Percentiles rank a stretch among this genome's conserved stretches.
Conservation (phyloP, 2,329 filamentous ascomycete species). For the Sporothrix dimorphospora region DNA sequence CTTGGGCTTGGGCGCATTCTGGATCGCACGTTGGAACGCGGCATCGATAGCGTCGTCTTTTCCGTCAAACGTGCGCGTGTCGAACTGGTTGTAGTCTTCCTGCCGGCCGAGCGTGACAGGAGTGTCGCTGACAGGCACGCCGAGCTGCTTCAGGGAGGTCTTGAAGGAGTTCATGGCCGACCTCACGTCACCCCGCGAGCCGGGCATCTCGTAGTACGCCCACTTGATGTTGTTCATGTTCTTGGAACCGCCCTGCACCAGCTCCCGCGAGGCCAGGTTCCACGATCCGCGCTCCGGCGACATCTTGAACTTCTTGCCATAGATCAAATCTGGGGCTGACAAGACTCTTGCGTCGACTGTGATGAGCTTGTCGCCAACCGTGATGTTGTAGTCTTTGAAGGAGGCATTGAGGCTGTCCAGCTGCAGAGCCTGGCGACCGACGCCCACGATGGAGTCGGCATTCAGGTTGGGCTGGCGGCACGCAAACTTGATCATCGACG, state of each 20-base stretch:
- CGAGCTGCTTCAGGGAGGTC: constrained; percentile 42
- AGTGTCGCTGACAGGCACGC: constrained; percentile 41
- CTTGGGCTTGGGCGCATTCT: constrained; percentile 39
- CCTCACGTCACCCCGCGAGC: constrained; percentile 14
- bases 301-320: constrained; percentile 46
- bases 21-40: constrained; percentile 28
- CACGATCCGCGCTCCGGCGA: constrained; percentile 60
- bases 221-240: constrained; percentile 55
- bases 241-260: constrained; percentile 52
- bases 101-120: background rate
- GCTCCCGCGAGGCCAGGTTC: constrained; percentile 66
- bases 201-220: constrained; percentile 44
- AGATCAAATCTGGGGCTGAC: constrained; percentile 61
- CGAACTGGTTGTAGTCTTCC: constrained; percentile 19
- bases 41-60: constrained; percentile 15
- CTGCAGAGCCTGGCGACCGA: constrained; percentile 61
- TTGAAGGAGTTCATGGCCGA: constrained; percentile 18
- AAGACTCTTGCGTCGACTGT: constrained; percentile 75
- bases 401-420: constrained; percentile 53
- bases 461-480: constrained; percentile 69
- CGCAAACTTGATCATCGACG: constrained; percentile 72
- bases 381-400: constrained; percentile 64
- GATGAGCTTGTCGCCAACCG: constrained; percentile 63
- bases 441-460: constrained; percentile 63
- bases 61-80: constrained; percentile 8